Percentiles rank a stretch among this genome's conserved stretches.
Conservation (phyloP, 2,329 filamentous ascomycete genomes). For the Microdochium nivale region DNA sequence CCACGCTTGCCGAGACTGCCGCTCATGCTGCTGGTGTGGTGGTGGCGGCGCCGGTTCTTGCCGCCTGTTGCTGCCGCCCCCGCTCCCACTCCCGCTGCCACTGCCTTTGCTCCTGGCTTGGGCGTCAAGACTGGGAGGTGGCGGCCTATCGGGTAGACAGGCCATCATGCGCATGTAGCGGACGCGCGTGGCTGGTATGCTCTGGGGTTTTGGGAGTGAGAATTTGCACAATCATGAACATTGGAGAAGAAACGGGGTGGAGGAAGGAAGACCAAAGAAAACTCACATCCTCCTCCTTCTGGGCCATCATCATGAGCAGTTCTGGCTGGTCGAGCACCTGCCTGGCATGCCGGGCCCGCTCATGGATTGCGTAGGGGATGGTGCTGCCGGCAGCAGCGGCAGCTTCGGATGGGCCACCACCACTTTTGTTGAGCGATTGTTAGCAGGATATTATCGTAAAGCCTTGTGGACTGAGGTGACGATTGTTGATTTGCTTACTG, state of each 20-base stretch:
- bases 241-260: too few species aligned
- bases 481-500: neutral
- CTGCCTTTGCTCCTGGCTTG: neutral
- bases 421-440: neutral
- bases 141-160: conserved; percentile 35
- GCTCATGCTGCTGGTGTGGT: neutral
- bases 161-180: conserved; percentile 48
- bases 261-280: too few species aligned
- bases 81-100: conserved; percentile 6
- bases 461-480: neutral
- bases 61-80: conserved; percentile 4
- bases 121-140: conserved; percentile 5
- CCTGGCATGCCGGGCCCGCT: conserved; percentile 40
- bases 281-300: conserved; percentile 45
- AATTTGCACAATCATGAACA: too few species aligned
- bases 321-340: conserved; percentile 49
- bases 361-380: conserved; percentile 31
- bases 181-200: conserved; percentile 44
- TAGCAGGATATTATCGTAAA: neutral
- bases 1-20: too few species aligned
- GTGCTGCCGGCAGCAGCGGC: conserved; percentile 6
- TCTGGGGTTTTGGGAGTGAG: conserved; percentile 26
- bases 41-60: neutral
- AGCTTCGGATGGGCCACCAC: neutral
- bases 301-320: conserved; percentile 49